Evolutionary conservation across 1,284 basidiomycete species (phyloP), one percentile per base, ranked within the genome.

Genomic region (Ustilago loliicola): DNA sequence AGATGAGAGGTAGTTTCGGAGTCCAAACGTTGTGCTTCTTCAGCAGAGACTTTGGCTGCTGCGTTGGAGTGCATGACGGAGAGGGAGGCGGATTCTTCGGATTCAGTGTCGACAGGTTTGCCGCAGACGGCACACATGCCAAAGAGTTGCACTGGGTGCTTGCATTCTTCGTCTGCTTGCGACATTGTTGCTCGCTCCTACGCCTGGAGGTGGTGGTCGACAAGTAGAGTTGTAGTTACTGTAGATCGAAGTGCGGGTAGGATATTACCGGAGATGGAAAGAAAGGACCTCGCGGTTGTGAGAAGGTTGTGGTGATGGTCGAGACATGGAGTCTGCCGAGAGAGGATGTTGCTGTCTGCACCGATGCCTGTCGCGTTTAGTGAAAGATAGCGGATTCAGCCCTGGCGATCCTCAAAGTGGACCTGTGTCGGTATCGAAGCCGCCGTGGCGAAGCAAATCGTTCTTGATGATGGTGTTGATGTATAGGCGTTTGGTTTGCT

Each of bases 111-210:
- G 89, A 98, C 91, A 81, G 97, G 94, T 87, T 93, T 94, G 42
- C 95, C 96, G 85, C 96, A 99, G 34, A 96, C 87, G 1, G 93
- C 95, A 86, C 96, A 99, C 70, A 98, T 89, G 1, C 96, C 96
- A 42, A 92, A 91, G 67, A 96, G 89, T 87, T 98, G 95, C 79
- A 96, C 92, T 56, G 93, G 93, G 87, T 99, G 96, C 59, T 93
- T 94, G 88, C 96, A 99, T 45, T 52, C 61, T 58, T 67, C 57
- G 32, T 64, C 48, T 32, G 21, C 42, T 45, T 45, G 42, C 8
- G 65, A 63, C 66, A 68, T 73, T 51, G 36, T 55, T 59, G 25
- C 48, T 52, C 19, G 42, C n/a, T 8, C 11, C 21, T 45, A 21
- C n/a, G 34, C 9, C 15, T 9, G 34, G 15, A 10, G 10, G 25